Evolutionary conservation across 2,329 filamentous ascomycete genomes (phyloP), one percentile per base, ranked within the genome.

Genomic region (Coleophoma crateriformis): DNA sequence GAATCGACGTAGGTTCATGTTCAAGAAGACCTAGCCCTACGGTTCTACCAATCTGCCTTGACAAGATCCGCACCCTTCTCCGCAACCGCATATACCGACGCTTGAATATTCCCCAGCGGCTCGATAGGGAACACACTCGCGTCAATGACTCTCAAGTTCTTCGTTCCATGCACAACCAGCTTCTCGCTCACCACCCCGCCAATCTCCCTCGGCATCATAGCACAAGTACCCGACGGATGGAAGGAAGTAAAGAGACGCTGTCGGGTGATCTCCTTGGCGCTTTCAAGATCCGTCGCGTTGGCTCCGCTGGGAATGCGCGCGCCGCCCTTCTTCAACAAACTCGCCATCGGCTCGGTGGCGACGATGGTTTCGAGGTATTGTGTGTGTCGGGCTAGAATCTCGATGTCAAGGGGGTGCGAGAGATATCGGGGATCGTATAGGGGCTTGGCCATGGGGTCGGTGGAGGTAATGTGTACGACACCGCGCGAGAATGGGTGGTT

Each of bases 21-120:
- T 3, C 19, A 19, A 19, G 19, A 3, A 19, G 19, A 19, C 19
- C 19, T 19, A 19, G 3, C 19, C 19, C 19, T 19, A 2, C 19
- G 3, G 19, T 2, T 19, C 27, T 27, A 45, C 45, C 45, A 47
- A 38, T 37, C 34, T 17, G 39, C 15, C 35, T 47, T 47, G n/a
- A 47, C 39, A 14, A 47, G 11, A 84, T 90, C 66, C 74, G 87
- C 2, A 73, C 81, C 45, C 38, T 48, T 50, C 34, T 50, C 49
- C 3, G 44, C 49, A 42, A 50, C 37, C 27, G 49, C 49, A 44
- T 50, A 50, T 1, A 47, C 49, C n/a, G 38, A 19, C 1, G 49
- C 39, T 17, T 46, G 44, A 13, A 47, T 47, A 44, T 50, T 45
- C 8, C 41, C 49, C 27, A 38, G 19, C 8, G 46, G 46, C n/a